phyloP scores from a whole-genome alignment of 352 stramenopile genomes.

The Phytophthora idaei region DNA sequence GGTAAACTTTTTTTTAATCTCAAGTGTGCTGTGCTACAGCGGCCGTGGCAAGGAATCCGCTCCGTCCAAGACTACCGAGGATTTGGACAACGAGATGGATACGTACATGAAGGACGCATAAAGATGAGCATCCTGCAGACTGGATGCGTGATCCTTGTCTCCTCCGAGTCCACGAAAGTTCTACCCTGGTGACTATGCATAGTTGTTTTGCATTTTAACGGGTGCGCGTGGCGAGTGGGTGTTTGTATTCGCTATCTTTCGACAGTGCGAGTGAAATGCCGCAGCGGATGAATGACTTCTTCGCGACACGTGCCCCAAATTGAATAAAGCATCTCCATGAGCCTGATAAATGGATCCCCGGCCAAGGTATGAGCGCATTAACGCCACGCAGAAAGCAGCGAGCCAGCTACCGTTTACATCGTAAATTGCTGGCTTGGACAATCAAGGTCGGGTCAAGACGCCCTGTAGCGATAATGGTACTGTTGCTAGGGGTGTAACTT shows the following conservation, averaged over 20 bases:
- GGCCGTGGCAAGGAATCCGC: slow-evolving; percentile 43
- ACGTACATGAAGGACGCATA: slow-evolving; percentile 88
- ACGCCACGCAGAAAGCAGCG: neutral
- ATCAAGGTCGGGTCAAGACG: neutral
- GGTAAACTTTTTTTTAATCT: slow-evolving; percentile 7
- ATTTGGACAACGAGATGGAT: slow-evolving; percentile 89
- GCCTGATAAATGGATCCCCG: slow-evolving; percentile 24
- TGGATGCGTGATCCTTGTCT: slow-evolving; percentile 19
- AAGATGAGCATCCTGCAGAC: slow-evolving; percentile 29
- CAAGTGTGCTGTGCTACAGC: slow-evolving; percentile 11
- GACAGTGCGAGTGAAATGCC: slow-evolving; percentile 19
- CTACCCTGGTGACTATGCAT: slow-evolving; percentile 25
- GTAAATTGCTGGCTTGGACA: slow-evolving; percentile 3
- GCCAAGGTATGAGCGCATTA: slow-evolving; percentile 6
- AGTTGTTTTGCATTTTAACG: slow-evolving; percentile 46
- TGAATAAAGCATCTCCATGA: slow-evolving; percentile 45
- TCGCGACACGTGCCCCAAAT: slow-evolving; percentile 25
- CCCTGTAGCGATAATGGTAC: too few species aligned
- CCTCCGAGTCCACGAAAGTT: slow-evolving; percentile 1
- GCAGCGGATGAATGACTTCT: slow-evolving; percentile 16
- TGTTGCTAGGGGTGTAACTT: too few species aligned
- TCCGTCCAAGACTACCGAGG: slow-evolving; percentile 54
- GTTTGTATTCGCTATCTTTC: slow-evolving; percentile 23
- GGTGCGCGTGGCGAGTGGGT: slow-evolving; percentile 23
- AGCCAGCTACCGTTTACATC: neutral